Percentiles rank a stretch among this genome's conserved stretches.
phyloP scores from a whole-genome alignment of 106 monocot species.

The Acorus calamus region DNA sequence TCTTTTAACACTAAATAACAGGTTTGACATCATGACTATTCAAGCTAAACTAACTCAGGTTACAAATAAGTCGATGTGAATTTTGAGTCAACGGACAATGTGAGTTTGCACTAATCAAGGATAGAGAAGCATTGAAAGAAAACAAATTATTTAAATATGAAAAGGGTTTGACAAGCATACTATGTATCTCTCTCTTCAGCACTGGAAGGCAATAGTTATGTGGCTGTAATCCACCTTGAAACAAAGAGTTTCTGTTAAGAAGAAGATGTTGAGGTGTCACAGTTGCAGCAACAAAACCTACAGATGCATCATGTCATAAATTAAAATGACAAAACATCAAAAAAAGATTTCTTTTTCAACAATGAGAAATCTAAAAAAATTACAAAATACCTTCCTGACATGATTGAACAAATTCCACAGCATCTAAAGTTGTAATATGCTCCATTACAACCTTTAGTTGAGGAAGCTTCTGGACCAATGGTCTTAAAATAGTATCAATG shows the following conservation, averaged over 20 bases:
- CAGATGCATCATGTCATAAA: background rate
- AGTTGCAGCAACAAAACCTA: slow-evolving; percentile 79
- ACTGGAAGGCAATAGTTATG: slow-evolving; percentile 96
- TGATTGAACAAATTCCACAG: slow-evolving; percentile 72
- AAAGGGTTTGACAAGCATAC: slow-evolving; percentile 32
- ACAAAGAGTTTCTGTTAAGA: slow-evolving; percentile 87
- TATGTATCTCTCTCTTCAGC: slow-evolving; percentile 84
- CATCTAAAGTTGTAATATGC: slow-evolving; percentile 83
- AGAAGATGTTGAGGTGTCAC: slow-evolving; percentile 96
- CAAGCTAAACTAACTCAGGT: too few relatives aligned
- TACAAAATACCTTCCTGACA: slow-evolving; percentile 38
- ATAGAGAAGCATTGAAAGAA: background rate
- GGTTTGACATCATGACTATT: too few relatives aligned
- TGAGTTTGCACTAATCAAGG: too few relatives aligned
- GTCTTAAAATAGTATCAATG: slow-evolving; percentile 68
- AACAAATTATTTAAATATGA: background rate
- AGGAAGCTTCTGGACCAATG: slow-evolving; percentile 67
- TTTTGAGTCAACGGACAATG: too few relatives aligned
- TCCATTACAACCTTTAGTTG: slow-evolving; percentile 88
- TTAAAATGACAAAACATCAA: background rate
- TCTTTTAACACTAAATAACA: too few relatives aligned
- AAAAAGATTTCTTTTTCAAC: background rate
- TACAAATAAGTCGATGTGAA: too few relatives aligned
- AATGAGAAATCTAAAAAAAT: background rate
- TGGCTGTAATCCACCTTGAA: slow-evolving; percentile 88